These are phyloP conservation scores for Quercus parvula DNA, from an alignment of 306 rosid genomes.

Conservation along the genomic window DNA sequence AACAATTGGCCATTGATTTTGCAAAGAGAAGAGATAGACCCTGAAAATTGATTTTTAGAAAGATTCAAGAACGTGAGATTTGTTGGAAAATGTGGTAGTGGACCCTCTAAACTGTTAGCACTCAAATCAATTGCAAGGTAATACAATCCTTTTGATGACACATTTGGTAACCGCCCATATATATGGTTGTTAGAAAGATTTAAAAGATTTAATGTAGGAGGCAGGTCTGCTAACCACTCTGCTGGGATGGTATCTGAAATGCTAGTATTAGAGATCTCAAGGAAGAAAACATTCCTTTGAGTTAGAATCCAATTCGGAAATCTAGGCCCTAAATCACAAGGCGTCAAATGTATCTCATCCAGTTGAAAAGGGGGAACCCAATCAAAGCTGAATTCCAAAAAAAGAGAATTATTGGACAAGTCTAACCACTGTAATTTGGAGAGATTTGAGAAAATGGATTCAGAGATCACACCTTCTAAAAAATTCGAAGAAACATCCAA, in stretches of 20 bases:
- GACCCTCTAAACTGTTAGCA: constrained; percentile 25
- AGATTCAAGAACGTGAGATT: neutral
- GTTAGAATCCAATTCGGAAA: constrained; percentile 14
- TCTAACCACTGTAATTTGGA: neutral
- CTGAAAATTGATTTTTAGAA: neutral
- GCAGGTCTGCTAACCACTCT: too few relatives aligned
- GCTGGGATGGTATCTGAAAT: too few relatives aligned
- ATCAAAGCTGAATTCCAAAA: neutral
- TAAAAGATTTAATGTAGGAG: neutral
- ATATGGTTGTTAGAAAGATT: constrained; percentile 27
- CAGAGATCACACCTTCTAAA: too few relatives aligned
- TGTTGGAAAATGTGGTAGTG: neutral
- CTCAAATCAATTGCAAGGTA: constrained; percentile 10
- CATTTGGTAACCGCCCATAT: constrained; percentile 14
- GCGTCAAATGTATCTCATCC: fast-evolving
- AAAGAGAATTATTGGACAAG: neutral
- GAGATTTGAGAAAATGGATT: neutral
- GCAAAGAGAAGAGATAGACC: neutral
- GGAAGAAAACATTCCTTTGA: fast-evolving
- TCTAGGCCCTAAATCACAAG: neutral
- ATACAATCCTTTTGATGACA: neutral
- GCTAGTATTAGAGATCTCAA: neutral
- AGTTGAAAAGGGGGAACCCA: constrained; percentile 5
- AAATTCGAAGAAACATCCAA: too few relatives aligned
- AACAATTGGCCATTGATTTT: neutral